phyloP scores from a whole-genome alignment of 1,139 yeast species.

The Chernovozyma sophiae-reginae region DNA sequence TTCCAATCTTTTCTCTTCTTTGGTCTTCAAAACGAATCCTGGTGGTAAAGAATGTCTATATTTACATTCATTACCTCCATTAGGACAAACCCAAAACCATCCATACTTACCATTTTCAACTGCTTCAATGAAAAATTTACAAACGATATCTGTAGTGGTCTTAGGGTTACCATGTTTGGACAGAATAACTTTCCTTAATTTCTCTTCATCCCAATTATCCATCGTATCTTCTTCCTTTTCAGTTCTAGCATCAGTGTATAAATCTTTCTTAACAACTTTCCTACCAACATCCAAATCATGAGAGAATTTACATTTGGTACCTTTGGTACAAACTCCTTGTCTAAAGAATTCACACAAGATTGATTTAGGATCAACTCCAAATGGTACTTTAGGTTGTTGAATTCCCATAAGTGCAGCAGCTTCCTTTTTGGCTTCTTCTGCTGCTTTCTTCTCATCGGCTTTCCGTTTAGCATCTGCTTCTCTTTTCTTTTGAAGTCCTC shows the following conservation, averaged over 20 bases:
- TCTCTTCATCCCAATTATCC: slow-evolving; percentile 98
- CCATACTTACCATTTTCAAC: slow-evolving; percentile 97
- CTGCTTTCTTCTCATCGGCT: slow-evolving; percentile 86
- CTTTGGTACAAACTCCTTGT: slow-evolving; percentile 86
- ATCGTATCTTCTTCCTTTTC: slow-evolving; percentile 80
- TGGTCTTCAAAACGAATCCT: slow-evolving; percentile 93
- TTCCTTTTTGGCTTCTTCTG: slow-evolving; percentile 84
- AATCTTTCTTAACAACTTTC: slow-evolving; percentile 84
- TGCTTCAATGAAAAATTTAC: slow-evolving; percentile 92
- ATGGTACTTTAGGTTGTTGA: slow-evolving; percentile 82
- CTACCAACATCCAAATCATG: slow-evolving; percentile 87
- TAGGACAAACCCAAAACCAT: slow-evolving; percentile 99
- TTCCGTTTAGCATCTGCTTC: slow-evolving; percentile 72
- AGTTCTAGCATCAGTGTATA: slow-evolving; percentile 83
- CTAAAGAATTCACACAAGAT: slow-evolving; percentile 89
- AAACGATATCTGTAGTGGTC: slow-evolving; percentile 92
- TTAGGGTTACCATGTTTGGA: slow-evolving; percentile 94
- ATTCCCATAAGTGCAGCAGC: slow-evolving; percentile 76
- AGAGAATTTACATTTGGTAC: slow-evolving; percentile 87
- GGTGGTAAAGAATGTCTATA: slow-evolving; percentile 96
- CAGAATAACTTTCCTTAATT: slow-evolving; percentile 76
- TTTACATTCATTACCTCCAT: slow-evolving; percentile 89
- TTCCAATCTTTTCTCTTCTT: slow-evolving; percentile 90
- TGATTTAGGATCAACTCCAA: slow-evolving; percentile 97
- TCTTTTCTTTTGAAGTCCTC: slow-evolving; percentile 62